These are phyloP conservation scores for Simmondsia chinensis DNA, from an alignment of 148 eudicot species.

Conservation along the genomic window DNA sequence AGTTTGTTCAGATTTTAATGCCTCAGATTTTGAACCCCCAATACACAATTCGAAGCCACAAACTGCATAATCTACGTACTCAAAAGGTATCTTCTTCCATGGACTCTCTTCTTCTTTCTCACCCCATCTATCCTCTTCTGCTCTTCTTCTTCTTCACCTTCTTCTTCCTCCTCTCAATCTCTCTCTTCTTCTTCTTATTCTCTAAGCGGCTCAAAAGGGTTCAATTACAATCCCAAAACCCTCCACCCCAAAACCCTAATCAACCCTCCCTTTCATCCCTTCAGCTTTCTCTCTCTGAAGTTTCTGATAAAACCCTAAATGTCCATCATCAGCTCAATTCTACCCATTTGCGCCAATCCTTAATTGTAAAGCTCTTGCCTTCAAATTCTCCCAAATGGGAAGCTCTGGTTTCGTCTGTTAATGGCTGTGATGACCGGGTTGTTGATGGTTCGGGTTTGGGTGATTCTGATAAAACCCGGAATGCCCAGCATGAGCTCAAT, in stretches of 20 bases:
- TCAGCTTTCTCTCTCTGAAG: slow-evolving; percentile 7
- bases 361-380: slow-evolving; percentile 38
- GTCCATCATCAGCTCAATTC: slow-evolving; percentile 14
- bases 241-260: not conserved
- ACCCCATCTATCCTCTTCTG: not conserved
- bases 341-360: slow-evolving; percentile 19
- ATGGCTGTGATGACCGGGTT: slow-evolving; percentile 15
- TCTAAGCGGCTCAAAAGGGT: slow-evolving; percentile 10
- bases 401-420: slow-evolving; percentile 10
- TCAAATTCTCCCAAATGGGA: slow-evolving; percentile 32
- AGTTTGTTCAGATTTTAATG: too few relatives aligned
- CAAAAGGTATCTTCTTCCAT: slow-evolving; percentile 2
- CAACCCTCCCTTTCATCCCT: slow-evolving; percentile 1
- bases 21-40: too few relatives aligned
- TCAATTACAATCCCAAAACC: slow-evolving; percentile 1
- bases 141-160: slow-evolving; percentile 1
- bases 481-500: slow-evolving; percentile 12
- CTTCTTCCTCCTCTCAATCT: slow-evolving; percentile 10
- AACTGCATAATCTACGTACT: too few relatives aligned
- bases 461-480: slow-evolving; percentile 5
- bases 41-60: too few relatives aligned
- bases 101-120: not conserved
- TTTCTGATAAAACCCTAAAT: slow-evolving; percentile 7
- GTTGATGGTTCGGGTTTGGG: slow-evolving; percentile 13
- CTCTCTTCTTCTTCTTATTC: slow-evolving; percentile 21